Evolutionary conservation across 2,329 filamentous ascomycete genomes (phyloP), one percentile per base, ranked within the genome.

Genomic region (Calonectria pteridis): DNA sequence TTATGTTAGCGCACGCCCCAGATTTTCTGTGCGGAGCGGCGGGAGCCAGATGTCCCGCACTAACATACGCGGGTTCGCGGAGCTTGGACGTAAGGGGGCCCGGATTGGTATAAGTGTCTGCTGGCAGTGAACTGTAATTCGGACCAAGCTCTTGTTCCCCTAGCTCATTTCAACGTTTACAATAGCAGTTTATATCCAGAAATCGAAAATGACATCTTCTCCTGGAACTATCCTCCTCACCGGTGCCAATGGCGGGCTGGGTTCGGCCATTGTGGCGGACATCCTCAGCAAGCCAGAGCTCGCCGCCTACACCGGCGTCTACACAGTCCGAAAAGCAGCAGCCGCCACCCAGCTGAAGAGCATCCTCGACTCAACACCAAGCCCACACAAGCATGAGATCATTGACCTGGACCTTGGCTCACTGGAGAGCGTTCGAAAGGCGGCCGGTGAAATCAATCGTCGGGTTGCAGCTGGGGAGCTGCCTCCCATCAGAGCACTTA

Each of bases 201-300:
- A 28, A 23, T 13, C 14, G 59, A 64, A 43, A 3, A 78, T 79
- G 75, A 37, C 78, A 33, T 67, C 77, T 35, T 55, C 74, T 20
- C 67, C 75, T 69, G 83, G 84, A 69, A 80, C 82, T 2, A 81
- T 86, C 31, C 49, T 86, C 2, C 73, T 86, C 13, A 86, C 85
- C 6, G 85, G 84, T 9, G 77, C 84, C 43, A 86, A 86, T 69
- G 85, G 85, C 51, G 83, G 84, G 26, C 81, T 86, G 33, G 84
- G 84, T 10, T 82, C 82, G 14, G 79, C 81, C 28, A 83, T 84
- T 10, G 81, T 84, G 13, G 58, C 73, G 5, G 76, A 80, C 10
- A 80, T 86, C 35, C 49, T 84, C 43, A 72, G 74, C 20, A 78
- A 71, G 16, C 76, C 81, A 0, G 76, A 82, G 6, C 72, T 85